Conservation (phyloP, 345 rosid genomes). For the Eucalyptus erythrocorys region DNA sequence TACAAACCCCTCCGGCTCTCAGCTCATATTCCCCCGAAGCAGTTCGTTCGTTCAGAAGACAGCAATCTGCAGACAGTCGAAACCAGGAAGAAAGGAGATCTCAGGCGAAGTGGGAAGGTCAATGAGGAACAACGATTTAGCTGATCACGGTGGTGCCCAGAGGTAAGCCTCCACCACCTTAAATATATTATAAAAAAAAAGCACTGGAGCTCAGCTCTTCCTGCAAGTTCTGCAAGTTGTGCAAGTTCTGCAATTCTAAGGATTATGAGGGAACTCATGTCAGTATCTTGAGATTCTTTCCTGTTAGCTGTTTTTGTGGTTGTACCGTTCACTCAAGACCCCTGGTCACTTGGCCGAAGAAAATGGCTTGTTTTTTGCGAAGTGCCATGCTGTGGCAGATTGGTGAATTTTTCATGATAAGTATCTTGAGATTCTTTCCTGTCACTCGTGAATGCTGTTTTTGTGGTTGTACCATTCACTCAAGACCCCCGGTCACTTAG, state of each 20-base stretch:
- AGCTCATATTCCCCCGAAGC: neutral
- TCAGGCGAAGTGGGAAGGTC: neutral
- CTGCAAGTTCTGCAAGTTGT: fast-evolving
- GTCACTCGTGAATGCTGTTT: too few relatives aligned
- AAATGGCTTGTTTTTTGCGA: neutral
- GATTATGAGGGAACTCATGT: too few relatives aligned
- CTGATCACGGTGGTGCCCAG: fast-evolving
- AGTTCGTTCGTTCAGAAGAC: neutral
- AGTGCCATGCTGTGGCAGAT: too few relatives aligned
- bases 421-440: too few relatives aligned
- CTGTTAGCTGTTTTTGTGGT: too few relatives aligned
- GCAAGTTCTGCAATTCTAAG: too few relatives aligned
- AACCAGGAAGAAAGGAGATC: neutral
- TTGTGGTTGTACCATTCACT: too few relatives aligned
- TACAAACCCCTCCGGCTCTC: too few relatives aligned
- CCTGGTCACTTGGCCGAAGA: fast-evolving
- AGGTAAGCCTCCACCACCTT: neutral
- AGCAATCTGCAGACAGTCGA: neutral
- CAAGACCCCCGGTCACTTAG: too few relatives aligned
- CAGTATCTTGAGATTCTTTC: too few relatives aligned
- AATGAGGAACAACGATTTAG: neutral
- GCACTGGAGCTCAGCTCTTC: neutral
- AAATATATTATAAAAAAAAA: fast-evolving
- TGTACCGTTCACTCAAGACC: too few relatives aligned
- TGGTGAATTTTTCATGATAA: too few relatives aligned